Evolutionary conservation across 768 basidiomycete species (phyloP).

Genomic region (Leccinum olivaceopallidum): DNA sequence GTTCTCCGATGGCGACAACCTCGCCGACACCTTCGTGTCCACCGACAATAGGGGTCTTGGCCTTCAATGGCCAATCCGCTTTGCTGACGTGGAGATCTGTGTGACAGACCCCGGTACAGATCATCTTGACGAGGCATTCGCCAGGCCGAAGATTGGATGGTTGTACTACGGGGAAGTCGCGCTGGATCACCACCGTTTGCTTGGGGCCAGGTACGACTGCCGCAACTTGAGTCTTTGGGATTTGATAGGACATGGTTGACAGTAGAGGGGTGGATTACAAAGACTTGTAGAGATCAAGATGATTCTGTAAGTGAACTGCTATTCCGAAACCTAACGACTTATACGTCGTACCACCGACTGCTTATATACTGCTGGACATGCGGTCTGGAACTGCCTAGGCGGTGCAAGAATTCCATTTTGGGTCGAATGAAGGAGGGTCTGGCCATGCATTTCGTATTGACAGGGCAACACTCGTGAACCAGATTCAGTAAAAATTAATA

Average conservation of each 20-base stretch:
- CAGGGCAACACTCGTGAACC: no score
- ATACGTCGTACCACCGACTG: background rate
- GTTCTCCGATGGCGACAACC: constrained; percentile 75
- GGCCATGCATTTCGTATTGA: no score
- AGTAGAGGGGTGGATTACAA: background rate
- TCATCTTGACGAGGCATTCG: constrained; percentile 75
- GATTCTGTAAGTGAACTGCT: background rate
- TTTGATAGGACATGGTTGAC: constrained; percentile 15
- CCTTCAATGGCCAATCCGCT: constrained; percentile 80
- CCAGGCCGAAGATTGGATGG: constrained; percentile 59
- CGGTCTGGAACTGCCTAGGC: no score
- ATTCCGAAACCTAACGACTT: background rate
- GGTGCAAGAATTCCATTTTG: no score
- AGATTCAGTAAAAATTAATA: no score
- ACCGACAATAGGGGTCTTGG: constrained; percentile 67
- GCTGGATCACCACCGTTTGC: constrained; percentile 33
- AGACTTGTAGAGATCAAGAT: background rate
- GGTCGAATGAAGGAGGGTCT: no score
- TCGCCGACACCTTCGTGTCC: constrained; percentile 86
- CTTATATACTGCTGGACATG: background rate
- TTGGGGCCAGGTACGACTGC: constrained; percentile 37
- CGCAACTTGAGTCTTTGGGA: constrained; percentile 45
- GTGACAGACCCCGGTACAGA: constrained; percentile 83
- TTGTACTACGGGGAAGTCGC: constrained; percentile 56
- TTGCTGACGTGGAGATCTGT: constrained; percentile 76